These are phyloP conservation scores for Carex scoparia DNA, from an alignment of 176 grass and related monocot genomes.

Conservation along the genomic window DNA sequence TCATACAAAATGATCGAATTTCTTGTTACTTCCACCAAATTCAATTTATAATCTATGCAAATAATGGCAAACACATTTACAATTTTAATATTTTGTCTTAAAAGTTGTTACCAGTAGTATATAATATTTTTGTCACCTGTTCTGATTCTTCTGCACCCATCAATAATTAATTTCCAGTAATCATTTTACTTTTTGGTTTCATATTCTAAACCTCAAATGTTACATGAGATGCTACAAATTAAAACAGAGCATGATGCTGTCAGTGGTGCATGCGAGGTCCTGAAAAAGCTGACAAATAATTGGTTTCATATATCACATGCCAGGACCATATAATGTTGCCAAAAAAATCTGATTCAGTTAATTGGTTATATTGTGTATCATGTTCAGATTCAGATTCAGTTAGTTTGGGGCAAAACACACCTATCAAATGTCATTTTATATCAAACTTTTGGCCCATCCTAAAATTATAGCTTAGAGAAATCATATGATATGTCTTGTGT, in stretches of 20 bases:
- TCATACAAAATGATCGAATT: too few relatives aligned
- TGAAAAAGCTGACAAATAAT: background rate
- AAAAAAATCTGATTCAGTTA: background rate
- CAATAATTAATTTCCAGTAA: background rate
- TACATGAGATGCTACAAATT: conserved; percentile 6
- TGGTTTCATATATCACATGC: background rate
- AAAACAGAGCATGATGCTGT: background rate
- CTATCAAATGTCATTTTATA: background rate
- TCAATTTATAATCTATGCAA: background rate
- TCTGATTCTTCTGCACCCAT: background rate
- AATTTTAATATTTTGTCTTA: background rate
- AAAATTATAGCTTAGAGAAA: background rate
- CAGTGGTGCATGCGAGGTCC: conserved; percentile 3
- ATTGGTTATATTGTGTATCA: background rate
- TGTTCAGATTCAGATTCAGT: background rate
- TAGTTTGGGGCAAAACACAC: background rate
- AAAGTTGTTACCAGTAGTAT: background rate
- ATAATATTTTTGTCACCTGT: too few relatives aligned
- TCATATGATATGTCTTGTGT: background rate
- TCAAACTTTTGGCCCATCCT: background rate
- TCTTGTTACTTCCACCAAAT: too few relatives aligned
- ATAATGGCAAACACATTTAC: background rate
- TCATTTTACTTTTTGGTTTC: background rate
- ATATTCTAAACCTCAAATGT: background rate
- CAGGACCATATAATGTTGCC: conserved; percentile 1